A percentile compares a stretch with the other conserved stretches of the same genome.
These are phyloP conservation scores for Aeschynomene evenia DNA, from an alignment of 306 rosid genomes.

Conservation along the genomic window DNA sequence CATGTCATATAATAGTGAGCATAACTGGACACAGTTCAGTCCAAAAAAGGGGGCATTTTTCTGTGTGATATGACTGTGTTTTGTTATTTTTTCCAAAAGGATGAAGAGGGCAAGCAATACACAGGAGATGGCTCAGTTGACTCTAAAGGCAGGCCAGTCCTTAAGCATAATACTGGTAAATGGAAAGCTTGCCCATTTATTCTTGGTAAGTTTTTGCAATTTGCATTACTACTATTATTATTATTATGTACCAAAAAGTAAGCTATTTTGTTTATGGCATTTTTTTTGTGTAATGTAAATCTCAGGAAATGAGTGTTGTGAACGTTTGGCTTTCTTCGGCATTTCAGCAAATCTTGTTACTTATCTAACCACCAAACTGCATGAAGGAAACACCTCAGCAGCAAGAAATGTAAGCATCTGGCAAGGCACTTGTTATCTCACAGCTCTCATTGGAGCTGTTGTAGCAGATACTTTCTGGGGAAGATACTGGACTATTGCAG, in stretches of 20 bases:
- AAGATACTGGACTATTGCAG: constrained; percentile 86
- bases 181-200: constrained; percentile 69
- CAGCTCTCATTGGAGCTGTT: constrained; percentile 87
- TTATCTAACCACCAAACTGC: constrained; percentile 76
- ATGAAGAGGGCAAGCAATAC: constrained; percentile 25
- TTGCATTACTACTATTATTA: not conserved
- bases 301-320: constrained; percentile 86
- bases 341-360: constrained; percentile 84
- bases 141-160: constrained; percentile 44
- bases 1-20: too few species aligned
- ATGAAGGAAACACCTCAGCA: constrained; percentile 76
- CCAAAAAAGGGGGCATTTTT: not conserved
- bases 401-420: constrained; percentile 88
- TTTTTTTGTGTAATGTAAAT: constrained; percentile 20
- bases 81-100: constrained; percentile 35
- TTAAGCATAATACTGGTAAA: constrained; percentile 48
- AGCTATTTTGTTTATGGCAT: constrained; percentile 7
- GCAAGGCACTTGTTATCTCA: constrained; percentile 95
- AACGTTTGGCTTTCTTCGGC: constrained; percentile 88
- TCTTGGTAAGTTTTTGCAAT: constrained; percentile 44
- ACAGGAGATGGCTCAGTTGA: constrained; percentile 67
- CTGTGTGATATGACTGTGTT: not conserved
- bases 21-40: too few species aligned
- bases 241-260: not conserved
- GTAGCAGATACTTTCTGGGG: constrained; percentile 95